phyloP scores from a whole-genome alignment of 2,329 filamentous ascomycete species.

The Ascochyta fabae region DNA sequence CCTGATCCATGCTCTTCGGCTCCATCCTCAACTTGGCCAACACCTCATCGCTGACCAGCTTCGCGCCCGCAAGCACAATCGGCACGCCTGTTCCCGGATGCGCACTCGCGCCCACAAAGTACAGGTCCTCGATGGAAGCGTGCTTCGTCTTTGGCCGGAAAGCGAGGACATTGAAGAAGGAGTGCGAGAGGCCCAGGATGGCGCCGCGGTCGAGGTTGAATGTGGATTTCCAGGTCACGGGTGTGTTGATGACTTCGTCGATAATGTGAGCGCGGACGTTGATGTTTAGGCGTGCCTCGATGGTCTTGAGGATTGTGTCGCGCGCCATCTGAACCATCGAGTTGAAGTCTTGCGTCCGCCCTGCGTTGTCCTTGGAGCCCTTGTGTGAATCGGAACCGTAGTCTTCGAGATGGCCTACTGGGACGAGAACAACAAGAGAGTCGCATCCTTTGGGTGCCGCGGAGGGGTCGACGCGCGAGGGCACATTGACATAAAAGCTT shows the following conservation, averaged over 20 bases:
- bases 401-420: conserved; percentile 69
- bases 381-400: conserved; percentile 48
- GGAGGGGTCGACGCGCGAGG: conserved; percentile 69
- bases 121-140: conserved; percentile 59
- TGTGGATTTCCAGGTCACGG: conserved; percentile 66
- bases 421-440: conserved; percentile 72
- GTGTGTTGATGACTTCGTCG: conserved; percentile 71
- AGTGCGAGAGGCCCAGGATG: conserved; percentile 74
- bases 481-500: conserved; percentile 80
- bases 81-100: conserved; percentile 80
- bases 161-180: conserved; percentile 74
- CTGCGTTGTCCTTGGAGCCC: conserved; percentile 49
- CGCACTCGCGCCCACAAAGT: conserved; percentile 77
- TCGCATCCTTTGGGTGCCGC: conserved; percentile 72
- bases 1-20: conserved; percentile 18
- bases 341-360: conserved; percentile 65
- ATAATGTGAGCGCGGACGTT: conserved; percentile 58
- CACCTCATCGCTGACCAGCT: conserved; percentile 64
- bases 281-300: conserved; percentile 66
- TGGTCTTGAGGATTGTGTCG: conserved; percentile 65
- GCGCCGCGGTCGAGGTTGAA: conserved; percentile 80
- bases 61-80: conserved; percentile 73
- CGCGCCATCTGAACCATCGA: conserved; percentile 66
- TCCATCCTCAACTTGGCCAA: conserved; percentile 44
- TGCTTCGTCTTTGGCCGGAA: conserved; percentile 69